Evolutionary conservation across 2,329 filamentous ascomycete species (phyloP).

Genomic region (Diaporthe sp.): DNA sequence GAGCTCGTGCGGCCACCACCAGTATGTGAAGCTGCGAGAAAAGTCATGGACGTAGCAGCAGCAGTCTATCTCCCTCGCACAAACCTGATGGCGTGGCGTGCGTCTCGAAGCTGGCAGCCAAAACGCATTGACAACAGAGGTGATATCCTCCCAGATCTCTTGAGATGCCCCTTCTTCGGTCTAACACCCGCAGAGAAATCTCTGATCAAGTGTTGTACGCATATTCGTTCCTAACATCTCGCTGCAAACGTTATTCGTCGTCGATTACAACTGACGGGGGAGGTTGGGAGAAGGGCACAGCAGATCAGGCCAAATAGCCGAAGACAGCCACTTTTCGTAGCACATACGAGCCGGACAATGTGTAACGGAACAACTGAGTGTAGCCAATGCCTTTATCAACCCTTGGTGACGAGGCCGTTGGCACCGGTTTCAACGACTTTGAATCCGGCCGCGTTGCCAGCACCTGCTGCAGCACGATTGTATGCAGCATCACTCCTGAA

Average conservation of each 20-base stretch:
- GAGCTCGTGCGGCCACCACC: background rate
- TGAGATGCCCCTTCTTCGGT: background rate
- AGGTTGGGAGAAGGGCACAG: background rate
- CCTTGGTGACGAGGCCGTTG: constrained; percentile 59
- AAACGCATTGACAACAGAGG: background rate
- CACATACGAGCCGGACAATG: background rate
- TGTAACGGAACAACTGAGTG: background rate
- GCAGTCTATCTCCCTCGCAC: background rate
- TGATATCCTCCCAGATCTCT: no score
- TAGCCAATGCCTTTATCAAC: background rate
- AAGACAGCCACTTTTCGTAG: background rate
- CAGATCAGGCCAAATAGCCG: background rate
- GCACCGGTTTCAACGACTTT: constrained; percentile 83
- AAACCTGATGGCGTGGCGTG: background rate
- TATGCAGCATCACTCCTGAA: constrained; percentile 71
- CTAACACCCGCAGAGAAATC: constrained; percentile 48
- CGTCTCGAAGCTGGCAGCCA: background rate
- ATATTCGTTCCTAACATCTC: background rate
- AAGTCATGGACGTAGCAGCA: background rate
- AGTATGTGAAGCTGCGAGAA: background rate
- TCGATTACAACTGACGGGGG: background rate
- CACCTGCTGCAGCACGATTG: constrained; percentile 81
- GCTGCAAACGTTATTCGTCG: constrained; percentile 55
- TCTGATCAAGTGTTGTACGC: background rate
- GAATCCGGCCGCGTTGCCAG: constrained; percentile 80